Conservation (phyloP, 2,329 filamentous ascomycete species). For the Biscogniauxia mediterranea region DNA sequence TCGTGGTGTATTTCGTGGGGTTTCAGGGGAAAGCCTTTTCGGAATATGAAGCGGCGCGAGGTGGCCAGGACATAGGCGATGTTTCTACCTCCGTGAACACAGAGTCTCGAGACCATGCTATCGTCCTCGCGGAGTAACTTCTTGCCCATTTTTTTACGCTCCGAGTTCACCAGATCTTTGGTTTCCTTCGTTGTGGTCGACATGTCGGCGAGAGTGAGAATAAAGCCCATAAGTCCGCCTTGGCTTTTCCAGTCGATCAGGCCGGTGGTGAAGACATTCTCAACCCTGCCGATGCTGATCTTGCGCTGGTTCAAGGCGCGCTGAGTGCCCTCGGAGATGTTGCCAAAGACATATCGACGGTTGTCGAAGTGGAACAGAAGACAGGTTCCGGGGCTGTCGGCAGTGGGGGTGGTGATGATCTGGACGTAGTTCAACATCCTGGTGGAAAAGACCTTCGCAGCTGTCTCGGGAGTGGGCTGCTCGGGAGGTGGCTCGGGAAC, state of each 20-base stretch:
- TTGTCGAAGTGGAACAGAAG: slow-evolving; percentile 78
- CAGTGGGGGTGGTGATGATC: slow-evolving; percentile 77
- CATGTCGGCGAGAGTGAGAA: slow-evolving; percentile 78
- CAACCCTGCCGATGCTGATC: slow-evolving; percentile 61
- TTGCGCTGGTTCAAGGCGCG: slow-evolving; percentile 70
- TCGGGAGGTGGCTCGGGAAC: neutral
- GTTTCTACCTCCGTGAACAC: slow-evolving; percentile 80
- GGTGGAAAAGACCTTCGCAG: neutral
- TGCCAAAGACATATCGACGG: slow-evolving; percentile 82
- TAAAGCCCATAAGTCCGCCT: slow-evolving; percentile 81
- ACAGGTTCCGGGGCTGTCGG: slow-evolving; percentile 79
- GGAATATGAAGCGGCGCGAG: slow-evolving; percentile 79
- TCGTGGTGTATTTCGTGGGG: slow-evolving; percentile 64
- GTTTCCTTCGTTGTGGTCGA: slow-evolving; percentile 47
- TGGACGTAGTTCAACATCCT: slow-evolving; percentile 74
- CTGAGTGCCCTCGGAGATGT: slow-evolving; percentile 80
- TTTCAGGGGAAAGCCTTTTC: slow-evolving; percentile 74
- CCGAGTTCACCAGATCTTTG: slow-evolving; percentile 36
- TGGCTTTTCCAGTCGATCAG: slow-evolving; percentile 70
- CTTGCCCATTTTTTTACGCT: slow-evolving; percentile 32
- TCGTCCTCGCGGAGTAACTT: slow-evolving; percentile 28
- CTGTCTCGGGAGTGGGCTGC: neutral
- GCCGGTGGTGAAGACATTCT: slow-evolving; percentile 82
- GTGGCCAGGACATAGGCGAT: slow-evolving; percentile 79
- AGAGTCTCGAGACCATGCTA: slow-evolving; percentile 41